These are phyloP conservation scores for Leccinum subtestaceum DNA, from an alignment of 768 basidiomycete species.

Conservation along the genomic window DNA sequence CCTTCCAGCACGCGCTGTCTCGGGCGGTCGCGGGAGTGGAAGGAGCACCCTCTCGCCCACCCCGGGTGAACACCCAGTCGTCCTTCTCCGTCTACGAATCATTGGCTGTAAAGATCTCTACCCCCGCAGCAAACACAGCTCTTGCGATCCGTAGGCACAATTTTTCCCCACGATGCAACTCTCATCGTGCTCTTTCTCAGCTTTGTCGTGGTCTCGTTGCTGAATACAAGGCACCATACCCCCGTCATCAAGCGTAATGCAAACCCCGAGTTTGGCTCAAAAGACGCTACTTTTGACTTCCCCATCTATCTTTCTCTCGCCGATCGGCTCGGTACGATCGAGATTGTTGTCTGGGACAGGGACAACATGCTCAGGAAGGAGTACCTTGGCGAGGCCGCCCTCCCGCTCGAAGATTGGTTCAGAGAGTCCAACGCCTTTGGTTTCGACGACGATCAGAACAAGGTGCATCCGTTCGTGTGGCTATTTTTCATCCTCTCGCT, in stretches of 20 bases:
- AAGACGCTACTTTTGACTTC: constrained; percentile 86
- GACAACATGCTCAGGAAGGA: constrained; percentile 82
- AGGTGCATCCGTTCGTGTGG: constrained; percentile 43
- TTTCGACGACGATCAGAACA: constrained; percentile 65
- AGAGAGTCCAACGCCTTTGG: constrained; percentile 37
- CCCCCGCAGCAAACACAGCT: constrained; percentile 64
- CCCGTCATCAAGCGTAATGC: constrained; percentile 70
- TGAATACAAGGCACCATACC: constrained; percentile 62
- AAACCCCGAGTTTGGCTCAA: constrained; percentile 62
- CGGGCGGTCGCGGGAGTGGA: constrained; percentile 38
- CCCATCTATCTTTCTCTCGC: constrained; percentile 77
- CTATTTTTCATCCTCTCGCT: constrained; percentile 1
- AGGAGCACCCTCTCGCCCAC: constrained; percentile 40
- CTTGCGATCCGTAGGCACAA: constrained; percentile 71
- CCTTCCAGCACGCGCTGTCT: constrained; percentile 45
- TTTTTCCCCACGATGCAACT: neutral
- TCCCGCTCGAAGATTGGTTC: constrained; percentile 87
- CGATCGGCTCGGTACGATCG: constrained; percentile 69
- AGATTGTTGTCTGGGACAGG: constrained; percentile 92
- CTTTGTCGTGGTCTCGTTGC: constrained; percentile 66
- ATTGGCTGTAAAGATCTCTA: constrained; percentile 59
- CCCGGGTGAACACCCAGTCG: constrained; percentile 64
- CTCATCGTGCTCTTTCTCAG: constrained; percentile 34
- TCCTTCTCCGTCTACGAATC: constrained; percentile 66
- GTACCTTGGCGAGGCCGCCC: constrained; percentile 84